A percentile compares a stretch with the other conserved stretches of the same genome.
Evolutionary conservation across 2,329 filamentous ascomycete species (phyloP).

Genomic region (Escovopsis weberi): DNA sequence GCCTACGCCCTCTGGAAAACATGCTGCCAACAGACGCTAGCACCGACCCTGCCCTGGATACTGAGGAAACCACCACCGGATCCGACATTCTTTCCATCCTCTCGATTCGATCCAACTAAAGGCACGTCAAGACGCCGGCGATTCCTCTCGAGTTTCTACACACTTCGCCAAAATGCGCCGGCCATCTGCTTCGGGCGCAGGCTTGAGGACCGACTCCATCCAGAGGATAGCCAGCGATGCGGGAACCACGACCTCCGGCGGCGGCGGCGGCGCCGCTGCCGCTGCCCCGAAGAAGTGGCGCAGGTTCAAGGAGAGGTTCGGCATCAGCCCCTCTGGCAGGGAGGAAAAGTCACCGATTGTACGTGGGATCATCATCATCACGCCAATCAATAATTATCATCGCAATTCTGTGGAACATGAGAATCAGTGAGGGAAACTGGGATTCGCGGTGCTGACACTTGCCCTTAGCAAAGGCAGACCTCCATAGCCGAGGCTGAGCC

Average conservation of each 20-base stretch:
- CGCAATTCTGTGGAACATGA: constrained; percentile 1
- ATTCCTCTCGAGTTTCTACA: background rate
- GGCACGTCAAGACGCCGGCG: no score
- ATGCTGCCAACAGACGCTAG: constrained; percentile 7
- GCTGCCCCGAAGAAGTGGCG: constrained; percentile 8
- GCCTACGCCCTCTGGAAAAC: background rate
- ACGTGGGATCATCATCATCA: constrained; percentile 1
- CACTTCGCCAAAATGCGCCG: background rate
- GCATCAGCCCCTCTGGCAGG: constrained; percentile 9
- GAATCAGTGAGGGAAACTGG: constrained; percentile 1
- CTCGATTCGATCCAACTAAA: no score
- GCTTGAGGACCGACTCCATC: constrained; percentile 11
- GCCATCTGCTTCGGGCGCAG: background rate
- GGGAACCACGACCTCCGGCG: constrained; percentile 7
- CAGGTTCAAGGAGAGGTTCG: no score
- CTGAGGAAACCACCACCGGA: background rate
- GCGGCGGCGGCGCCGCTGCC: constrained; percentile 5
- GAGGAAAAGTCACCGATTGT: constrained; percentile 9
- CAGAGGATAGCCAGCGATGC: constrained; percentile 17
- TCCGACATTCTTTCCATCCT: background rate
- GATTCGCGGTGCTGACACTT: background rate
- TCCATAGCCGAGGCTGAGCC: constrained; percentile 11
- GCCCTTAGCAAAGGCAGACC: background rate
- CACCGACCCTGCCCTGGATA: constrained; percentile 6
- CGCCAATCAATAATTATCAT: no score